These are phyloP conservation scores for Hericium alpestre DNA, from an alignment of 768 basidiomycete species.

Conservation along the genomic window DNA sequence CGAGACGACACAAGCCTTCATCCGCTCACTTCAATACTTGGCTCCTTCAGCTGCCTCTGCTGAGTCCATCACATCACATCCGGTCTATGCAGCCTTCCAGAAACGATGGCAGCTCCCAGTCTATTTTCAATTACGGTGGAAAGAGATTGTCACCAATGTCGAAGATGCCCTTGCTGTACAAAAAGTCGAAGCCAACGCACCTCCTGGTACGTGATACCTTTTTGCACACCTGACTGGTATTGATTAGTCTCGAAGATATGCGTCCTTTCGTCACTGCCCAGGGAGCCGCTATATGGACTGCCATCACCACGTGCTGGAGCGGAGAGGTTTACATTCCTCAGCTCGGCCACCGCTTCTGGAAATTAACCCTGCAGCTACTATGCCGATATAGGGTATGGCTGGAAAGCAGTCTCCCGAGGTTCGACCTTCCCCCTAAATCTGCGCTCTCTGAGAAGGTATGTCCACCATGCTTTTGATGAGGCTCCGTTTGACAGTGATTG, in stretches of 20 bases:
- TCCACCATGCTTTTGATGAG: not conserved
- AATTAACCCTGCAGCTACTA: conserved; percentile 75
- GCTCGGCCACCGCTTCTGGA: conserved; percentile 81
- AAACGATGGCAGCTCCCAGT: conserved; percentile 92
- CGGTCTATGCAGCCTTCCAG: conserved; percentile 62
- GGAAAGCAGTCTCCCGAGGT: conserved; percentile 37
- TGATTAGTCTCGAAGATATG: conserved; percentile 7
- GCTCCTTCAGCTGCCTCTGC: conserved; percentile 69
- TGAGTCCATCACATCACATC: conserved; percentile 60
- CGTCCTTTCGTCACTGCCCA: conserved; percentile 49
- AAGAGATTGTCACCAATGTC: conserved; percentile 72
- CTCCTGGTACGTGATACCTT: conserved; percentile 27
- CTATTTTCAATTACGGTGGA: conserved; percentile 96
- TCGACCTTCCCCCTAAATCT: conserved; percentile 28
- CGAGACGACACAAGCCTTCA: conserved; percentile 72
- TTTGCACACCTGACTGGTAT: not conserved
- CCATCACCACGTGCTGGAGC: conserved; percentile 77
- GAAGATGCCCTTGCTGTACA: conserved; percentile 53
- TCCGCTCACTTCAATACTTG: conserved; percentile 70
- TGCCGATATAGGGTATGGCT: conserved; percentile 21
- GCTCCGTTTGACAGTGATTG: not conserved
- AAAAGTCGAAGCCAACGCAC: conserved; percentile 29
- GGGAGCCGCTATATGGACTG: conserved; percentile 57
- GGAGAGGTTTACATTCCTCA: conserved; percentile 78
- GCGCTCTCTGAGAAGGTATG: conserved; percentile 20